Conservation (phyloP, 371 early-diverging fungal genomes). For the Lichtheimia hyalospora region DNA sequence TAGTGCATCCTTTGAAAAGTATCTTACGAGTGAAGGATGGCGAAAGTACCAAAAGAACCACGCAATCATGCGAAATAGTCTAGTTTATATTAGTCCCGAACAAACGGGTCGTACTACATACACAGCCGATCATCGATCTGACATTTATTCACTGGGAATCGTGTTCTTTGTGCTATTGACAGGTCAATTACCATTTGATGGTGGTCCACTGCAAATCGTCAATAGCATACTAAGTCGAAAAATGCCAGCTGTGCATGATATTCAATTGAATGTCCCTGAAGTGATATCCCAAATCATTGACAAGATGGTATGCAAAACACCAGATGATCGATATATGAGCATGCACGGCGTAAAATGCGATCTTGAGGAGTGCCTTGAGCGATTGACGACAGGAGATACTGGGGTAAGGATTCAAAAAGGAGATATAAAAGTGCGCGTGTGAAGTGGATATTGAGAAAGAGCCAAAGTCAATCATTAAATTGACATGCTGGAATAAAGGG, state of each 20-base stretch:
- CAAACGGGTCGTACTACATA: conserved; percentile 62
- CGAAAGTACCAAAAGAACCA: conserved; percentile 35
- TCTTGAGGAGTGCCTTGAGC: conserved; percentile 47
- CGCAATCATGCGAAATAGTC: conserved; percentile 8
- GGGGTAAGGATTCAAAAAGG: conserved; percentile 16
- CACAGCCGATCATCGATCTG: conserved; percentile 55
- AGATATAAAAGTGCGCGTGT: background rate
- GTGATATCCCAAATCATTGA: conserved; percentile 49
- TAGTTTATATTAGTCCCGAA: conserved; percentile 49
- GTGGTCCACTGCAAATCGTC: conserved; percentile 54
- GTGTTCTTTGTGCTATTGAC: conserved; percentile 55
- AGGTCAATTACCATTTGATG: conserved; percentile 51
- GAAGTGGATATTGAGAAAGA: too few species aligned
- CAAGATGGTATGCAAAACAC: conserved; percentile 62
- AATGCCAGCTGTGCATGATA: conserved; percentile 41
- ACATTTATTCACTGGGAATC: conserved; percentile 57
- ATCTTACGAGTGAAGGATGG: conserved; percentile 48
- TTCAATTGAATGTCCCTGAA: conserved; percentile 51
- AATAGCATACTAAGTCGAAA: conserved; percentile 54
- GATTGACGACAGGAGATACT: conserved; percentile 24
- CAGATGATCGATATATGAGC: conserved; percentile 56
- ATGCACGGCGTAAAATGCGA: conserved; percentile 55
- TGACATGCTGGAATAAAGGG: too few species aligned
- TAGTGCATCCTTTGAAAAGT: conserved; percentile 29
- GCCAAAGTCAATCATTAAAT: too few species aligned